Evolutionary conservation across 164 flowering plant species (phyloP).

Genomic region (Macadamia integrifolia): DNA sequence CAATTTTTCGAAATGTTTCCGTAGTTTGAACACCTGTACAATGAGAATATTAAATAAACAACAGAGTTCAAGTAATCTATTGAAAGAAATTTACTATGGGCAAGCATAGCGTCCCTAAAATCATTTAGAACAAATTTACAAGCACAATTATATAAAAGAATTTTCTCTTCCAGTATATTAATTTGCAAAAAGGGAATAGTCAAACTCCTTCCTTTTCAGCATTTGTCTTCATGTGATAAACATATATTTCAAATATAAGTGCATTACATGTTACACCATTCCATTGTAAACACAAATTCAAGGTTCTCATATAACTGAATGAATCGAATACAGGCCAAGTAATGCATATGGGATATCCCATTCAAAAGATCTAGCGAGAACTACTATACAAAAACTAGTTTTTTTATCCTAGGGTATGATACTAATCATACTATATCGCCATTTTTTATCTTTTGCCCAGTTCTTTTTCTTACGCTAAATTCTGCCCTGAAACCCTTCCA

Average conservation of each 20-base stretch:
- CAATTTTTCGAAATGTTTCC: conserved; percentile 46
- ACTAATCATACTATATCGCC: not conserved
- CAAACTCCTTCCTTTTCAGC: not conserved
- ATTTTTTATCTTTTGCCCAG: not conserved
- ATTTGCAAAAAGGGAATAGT: not conserved
- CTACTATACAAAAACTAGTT: not conserved
- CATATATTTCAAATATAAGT: not conserved
- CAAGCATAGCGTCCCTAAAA: too few species aligned
- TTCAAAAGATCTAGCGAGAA: not conserved
- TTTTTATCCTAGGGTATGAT: not conserved
- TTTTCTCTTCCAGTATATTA: not conserved
- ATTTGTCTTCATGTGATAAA: not conserved
- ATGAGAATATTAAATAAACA: not conserved
- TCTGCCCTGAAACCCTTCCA: not conserved
- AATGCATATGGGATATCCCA: too few species aligned
- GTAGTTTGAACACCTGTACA: conserved; percentile 67
- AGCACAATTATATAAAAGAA: not conserved
- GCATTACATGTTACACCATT: too few species aligned
- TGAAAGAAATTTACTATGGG: too few species aligned
- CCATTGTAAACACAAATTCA: too few species aligned
- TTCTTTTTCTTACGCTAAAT: not conserved
- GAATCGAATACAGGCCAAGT: too few species aligned
- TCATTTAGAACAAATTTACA: not conserved
- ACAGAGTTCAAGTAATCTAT: not conserved
- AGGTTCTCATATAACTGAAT: too few species aligned